Percentiles rank a stretch among this genome's conserved stretches.
Conservation (phyloP, 805 yeast species). For the Metschnikowia dekortorum region DNA sequence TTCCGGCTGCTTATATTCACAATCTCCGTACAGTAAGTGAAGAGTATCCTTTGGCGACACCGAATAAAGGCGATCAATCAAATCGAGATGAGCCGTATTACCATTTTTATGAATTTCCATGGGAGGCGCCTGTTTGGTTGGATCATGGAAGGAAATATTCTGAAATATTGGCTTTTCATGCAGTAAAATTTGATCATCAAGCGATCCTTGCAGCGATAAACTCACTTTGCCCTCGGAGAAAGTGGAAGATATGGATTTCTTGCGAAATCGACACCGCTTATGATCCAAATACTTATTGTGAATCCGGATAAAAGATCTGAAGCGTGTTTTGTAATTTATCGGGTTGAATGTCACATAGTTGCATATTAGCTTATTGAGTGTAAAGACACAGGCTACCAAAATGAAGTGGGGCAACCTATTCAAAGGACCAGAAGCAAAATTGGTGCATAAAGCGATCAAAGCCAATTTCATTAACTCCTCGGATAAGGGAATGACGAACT, state of each 20-base stretch:
- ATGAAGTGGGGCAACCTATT: constrained; percentile 4
- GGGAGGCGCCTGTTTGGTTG: background rate
- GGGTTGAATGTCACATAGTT: constrained; percentile 11
- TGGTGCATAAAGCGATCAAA: constrained; percentile 1
- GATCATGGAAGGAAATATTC: constrained; percentile 6
- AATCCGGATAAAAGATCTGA: constrained; percentile 7
- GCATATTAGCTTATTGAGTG: constrained; percentile 9
- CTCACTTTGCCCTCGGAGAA: background rate
- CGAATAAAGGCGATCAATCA: constrained; percentile 32
- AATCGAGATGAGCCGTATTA: constrained; percentile 5
- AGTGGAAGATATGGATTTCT: background rate
- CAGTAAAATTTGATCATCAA: background rate
- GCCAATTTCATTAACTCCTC: constrained; percentile 8
- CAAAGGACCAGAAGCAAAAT: background rate
- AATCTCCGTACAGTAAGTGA: constrained; percentile 18
- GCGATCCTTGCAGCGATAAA: background rate
- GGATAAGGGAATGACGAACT: constrained; percentile 8
- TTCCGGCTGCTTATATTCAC: background rate
- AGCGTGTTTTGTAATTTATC: constrained; percentile 4
- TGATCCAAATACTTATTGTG: constrained; percentile 4
- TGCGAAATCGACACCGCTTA: background rate
- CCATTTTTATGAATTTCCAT: background rate
- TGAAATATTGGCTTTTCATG: constrained; percentile 11
- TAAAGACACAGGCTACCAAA: constrained; percentile 6
- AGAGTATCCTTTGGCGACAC: constrained; percentile 39